Base-by-base conservation (phyloP, 1,284 basidiomycete species). In the Xerocomus subilludens region DNA sequence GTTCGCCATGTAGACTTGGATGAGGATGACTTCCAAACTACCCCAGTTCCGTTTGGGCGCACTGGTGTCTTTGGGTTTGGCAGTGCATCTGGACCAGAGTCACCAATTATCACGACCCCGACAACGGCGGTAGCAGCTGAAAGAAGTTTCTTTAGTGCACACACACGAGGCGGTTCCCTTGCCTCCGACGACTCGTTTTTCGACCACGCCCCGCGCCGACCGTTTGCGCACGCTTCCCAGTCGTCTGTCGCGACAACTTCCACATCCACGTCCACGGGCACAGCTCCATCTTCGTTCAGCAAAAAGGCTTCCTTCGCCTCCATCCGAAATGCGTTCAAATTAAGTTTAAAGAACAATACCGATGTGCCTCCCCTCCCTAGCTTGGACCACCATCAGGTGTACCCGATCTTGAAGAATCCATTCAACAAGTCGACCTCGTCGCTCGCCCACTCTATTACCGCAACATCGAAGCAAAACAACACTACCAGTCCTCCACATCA, bases 271-370 rank as follows among this genome's bases (percentile, higher is more conserved):
- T 83, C 84, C 21, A 74, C 77, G 45, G 72, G 70, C 23, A 78
- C 81, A 7, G 79, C 83, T 35, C 80, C 84, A 42, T 85, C 89
- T 14, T 88, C 91, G 5, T 92, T 94, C 79, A 87, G 91, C 64
- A 96, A 96, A 86, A 96, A 96, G 77, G 85, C 94, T 3, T 95
- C 94, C 0, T 94, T 96, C 77, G 94, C 95, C 3, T 96, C 94
- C 16, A 90, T 97, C 71, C 92, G 94, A 67, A 96, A 96, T 82
- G 94, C 95, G 9, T 96, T 97, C 89, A 96, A 95, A 84, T 87
- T 80, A n/a, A 88, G 89, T 73, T 85, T 87, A 45, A 92, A 91
- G 84, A 88, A 82, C 74, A 88, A 82, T 64, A 64, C 73, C 72
- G 90, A 92, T 27, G 82, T 88, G 18, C 92, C 93, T 51, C 92